Percentiles rank a stretch among this genome's conserved stretches.
Conservation (phyloP, 2,329 filamentous ascomycete genomes). For the Scopulariopsis brevicaulis region DNA sequence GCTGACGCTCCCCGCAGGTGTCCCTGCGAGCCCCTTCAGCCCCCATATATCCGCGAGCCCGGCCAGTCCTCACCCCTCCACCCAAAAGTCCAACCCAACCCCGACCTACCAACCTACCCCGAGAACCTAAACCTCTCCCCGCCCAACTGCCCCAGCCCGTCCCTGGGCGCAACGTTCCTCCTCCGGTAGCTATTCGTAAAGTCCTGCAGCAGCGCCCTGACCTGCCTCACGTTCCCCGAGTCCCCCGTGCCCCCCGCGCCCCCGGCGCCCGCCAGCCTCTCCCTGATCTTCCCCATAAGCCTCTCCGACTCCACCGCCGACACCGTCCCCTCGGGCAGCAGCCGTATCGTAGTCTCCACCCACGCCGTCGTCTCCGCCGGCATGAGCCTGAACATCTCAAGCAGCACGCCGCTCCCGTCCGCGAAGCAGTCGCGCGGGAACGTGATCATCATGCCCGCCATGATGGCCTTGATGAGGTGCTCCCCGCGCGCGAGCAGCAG, state of each 20-base stretch:
- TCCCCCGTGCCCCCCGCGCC: constrained; percentile 55
- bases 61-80: too few species aligned
- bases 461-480: constrained; percentile 70
- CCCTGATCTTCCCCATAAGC: constrained; percentile 68
- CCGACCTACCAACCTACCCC: constrained; percentile 16
- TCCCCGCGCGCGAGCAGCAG: constrained; percentile 63
- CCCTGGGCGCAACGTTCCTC: constrained; percentile 87
- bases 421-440: constrained; percentile 94
- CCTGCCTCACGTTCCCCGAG: constrained; percentile 53
- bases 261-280: constrained; percentile 50
- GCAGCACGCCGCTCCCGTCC: constrained; percentile 84
- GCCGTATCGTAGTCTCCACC: constrained; percentile 72
- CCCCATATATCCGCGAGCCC: not conserved
- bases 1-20: not conserved
- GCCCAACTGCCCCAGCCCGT: constrained; percentile 80
- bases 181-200: constrained; percentile 93
- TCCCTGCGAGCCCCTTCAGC: not conserved
- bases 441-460: constrained; percentile 98
- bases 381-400: constrained; percentile 79
- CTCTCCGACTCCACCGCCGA: constrained; percentile 70
- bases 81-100: not conserved
- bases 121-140: constrained; percentile 76
- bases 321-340: constrained; percentile 75
- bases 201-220: constrained; percentile 79
- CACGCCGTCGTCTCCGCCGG: constrained; percentile 70